A percentile compares a stretch with the other conserved stretches of the same genome.
Conservation (phyloP, 441 rosid genomes). For the Euphorbia schlechtendalii region DNA sequence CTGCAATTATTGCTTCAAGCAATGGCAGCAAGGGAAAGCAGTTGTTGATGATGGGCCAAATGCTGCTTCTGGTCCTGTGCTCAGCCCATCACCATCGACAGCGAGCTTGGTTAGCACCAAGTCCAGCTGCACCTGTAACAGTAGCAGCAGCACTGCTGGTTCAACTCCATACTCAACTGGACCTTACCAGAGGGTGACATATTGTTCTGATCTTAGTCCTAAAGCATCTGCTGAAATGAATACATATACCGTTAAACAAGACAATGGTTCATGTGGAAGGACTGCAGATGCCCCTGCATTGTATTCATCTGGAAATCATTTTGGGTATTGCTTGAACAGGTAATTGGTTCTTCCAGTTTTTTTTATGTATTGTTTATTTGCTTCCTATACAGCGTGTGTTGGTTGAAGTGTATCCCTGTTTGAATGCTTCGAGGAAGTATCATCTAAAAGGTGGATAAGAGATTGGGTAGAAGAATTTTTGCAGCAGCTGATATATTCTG, state of each 20-base stretch:
- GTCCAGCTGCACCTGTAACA: constrained; percentile 50
- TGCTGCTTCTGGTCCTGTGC: constrained; percentile 40
- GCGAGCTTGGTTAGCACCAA: constrained; percentile 63
- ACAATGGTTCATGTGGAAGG: constrained; percentile 26
- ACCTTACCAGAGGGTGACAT: constrained; percentile 41
- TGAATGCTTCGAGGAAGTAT: constrained; percentile 7
- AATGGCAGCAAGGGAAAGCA: constrained; percentile 49
- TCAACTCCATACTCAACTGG: constrained; percentile 46
- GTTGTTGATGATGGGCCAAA: constrained; percentile 49
- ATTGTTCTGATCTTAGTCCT: constrained; percentile 45
- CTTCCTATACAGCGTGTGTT: not conserved
- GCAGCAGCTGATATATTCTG: constrained; percentile 8
- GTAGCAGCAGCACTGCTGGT: constrained; percentile 52
- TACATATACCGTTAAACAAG: constrained; percentile 34
- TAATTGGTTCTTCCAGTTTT: constrained; percentile 11
- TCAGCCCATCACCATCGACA: constrained; percentile 56
- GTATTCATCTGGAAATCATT: constrained; percentile 37
- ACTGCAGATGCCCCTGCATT: constrained; percentile 31
- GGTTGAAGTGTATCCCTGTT: not conserved
- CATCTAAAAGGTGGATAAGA: not conserved
- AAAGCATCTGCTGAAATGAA: constrained; percentile 41
- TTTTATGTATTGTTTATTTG: constrained; percentile 10
- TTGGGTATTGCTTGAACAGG: constrained; percentile 50
- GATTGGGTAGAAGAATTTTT: constrained; percentile 4
- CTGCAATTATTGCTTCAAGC: constrained; percentile 91